Conservation (phyloP, 2,329 filamentous ascomycete species). For the Fusarium nisikadoi region DNA sequence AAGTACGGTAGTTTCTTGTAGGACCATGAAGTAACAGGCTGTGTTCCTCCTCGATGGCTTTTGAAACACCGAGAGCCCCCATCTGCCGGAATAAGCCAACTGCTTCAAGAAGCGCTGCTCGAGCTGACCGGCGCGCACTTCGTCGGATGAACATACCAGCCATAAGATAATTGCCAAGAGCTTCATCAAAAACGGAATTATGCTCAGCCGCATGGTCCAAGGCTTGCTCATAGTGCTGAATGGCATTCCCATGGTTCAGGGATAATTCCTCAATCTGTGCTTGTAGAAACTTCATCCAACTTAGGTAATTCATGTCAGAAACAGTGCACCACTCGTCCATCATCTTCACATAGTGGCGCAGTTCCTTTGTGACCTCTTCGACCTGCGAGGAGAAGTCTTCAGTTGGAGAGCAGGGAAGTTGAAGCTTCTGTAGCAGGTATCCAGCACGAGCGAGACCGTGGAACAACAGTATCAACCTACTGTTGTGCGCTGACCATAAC, state of each 20-base stretch:
- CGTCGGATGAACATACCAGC: conserved; percentile 75
- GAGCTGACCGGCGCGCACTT: conserved; percentile 73
- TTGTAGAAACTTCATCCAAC: conserved; percentile 74
- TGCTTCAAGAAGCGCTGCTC: conserved; percentile 74
- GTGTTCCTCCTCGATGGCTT: conserved; percentile 74
- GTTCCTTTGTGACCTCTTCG: conserved; percentile 61
- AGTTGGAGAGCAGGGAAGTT: conserved; percentile 57
- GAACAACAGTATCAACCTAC: conserved; percentile 66
- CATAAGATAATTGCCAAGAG: conserved; percentile 77
- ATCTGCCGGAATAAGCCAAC: conserved; percentile 75
- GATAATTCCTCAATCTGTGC: conserved; percentile 75
- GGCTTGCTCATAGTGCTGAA: conserved; percentile 74
- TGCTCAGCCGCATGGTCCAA: conserved; percentile 78
- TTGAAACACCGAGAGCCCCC: conserved; percentile 75
- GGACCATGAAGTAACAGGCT: conserved; percentile 73
- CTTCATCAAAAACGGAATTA: conserved; percentile 76
- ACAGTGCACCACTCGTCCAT: conserved; percentile 73
- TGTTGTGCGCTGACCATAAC: conserved; percentile 70
- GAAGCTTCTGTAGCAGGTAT: conserved; percentile 59
- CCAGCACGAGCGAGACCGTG: conserved; percentile 68
- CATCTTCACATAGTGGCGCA: conserved; percentile 66
- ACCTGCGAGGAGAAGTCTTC: conserved; percentile 57
- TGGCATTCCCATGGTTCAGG: conserved; percentile 65
- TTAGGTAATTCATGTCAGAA: conserved; percentile 76
- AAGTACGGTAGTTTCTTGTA: conserved; percentile 65